A percentile compares a stretch with the other conserved stretches of the same genome.
phyloP scores from a whole-genome alignment of 805 yeast genomes.

The Grigorovia jiainica region DNA sequence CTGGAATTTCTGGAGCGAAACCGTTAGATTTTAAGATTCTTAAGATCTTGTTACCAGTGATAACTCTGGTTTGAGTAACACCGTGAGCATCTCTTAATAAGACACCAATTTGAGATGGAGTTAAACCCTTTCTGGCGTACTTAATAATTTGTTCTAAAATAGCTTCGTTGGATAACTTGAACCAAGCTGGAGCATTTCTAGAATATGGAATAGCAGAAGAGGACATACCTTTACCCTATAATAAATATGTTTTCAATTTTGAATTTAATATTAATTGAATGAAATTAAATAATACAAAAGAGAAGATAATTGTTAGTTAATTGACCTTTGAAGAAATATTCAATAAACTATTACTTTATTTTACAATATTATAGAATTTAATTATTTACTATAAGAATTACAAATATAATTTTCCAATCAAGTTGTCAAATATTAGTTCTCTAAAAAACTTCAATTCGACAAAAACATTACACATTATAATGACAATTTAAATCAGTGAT shows the following conservation, averaged over 20 bases:
- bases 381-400: conserved; percentile 1
- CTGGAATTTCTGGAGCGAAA: conserved; percentile 99
- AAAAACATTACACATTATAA: too few relatives aligned
- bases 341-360: too few relatives aligned
- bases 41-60: conserved; percentile 98
- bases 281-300: conserved; percentile 2
- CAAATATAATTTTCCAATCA: too few relatives aligned
- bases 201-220: conserved; percentile 99
- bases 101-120: conserved; percentile 99
- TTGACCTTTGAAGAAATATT: background rate
- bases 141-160: conserved; percentile 97
- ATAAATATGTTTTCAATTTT: conserved; percentile 1
- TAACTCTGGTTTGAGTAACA: conserved; percentile 93
- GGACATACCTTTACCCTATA: conserved; percentile 97
- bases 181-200: conserved; percentile 98
- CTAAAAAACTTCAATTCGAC: too few relatives aligned
- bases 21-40: conserved; percentile 99
- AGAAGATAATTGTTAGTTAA: conserved; percentile 8
- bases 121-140: conserved; percentile 99
- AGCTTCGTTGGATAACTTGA: conserved; percentile 90
- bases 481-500: too few relatives aligned
- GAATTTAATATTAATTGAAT: conserved; percentile 7
- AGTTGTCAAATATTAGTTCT: too few relatives aligned
- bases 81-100: conserved; percentile 99
- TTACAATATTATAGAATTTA: too few relatives aligned